Conservation (phyloP, 768 basidiomycete species). For the Mycena sanguinolenta region DNA sequence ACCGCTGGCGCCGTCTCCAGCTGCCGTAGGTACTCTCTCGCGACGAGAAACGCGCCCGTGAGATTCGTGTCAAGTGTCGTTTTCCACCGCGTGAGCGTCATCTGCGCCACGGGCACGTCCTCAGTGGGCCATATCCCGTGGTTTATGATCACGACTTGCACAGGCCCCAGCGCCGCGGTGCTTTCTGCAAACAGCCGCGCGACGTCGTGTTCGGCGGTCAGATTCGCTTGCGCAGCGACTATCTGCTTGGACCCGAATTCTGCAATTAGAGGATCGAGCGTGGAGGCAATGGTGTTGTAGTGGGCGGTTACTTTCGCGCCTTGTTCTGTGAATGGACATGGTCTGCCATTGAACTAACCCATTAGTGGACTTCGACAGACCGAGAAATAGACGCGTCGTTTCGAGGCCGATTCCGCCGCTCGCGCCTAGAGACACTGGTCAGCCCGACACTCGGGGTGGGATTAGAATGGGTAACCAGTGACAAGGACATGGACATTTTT, state of each 20-base stretch:
- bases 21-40: slow-evolving; percentile 69
- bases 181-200: slow-evolving; percentile 61
- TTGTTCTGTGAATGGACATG: slow-evolving; percentile 60
- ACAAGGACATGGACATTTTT: slow-evolving; percentile 75
- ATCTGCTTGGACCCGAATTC: slow-evolving; percentile 51
- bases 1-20: slow-evolving; percentile 55
- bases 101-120: slow-evolving; percentile 65
- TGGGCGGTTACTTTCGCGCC: slow-evolving; percentile 81
- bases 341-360: neutral
- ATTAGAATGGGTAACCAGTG: slow-evolving; percentile 59
- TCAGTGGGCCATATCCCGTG: slow-evolving; percentile 66
- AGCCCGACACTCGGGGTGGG: neutral
- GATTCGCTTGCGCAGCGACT: slow-evolving; percentile 66
- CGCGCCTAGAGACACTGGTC: slow-evolving; percentile 64
- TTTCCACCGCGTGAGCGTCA: slow-evolving; percentile 76
- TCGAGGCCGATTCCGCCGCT: slow-evolving; percentile 83
- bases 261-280: slow-evolving; percentile 56
- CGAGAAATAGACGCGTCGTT: slow-evolving; percentile 67
- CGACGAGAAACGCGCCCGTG: slow-evolving; percentile 76
- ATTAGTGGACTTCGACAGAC: slow-evolving; percentile 47
- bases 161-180: slow-evolving; percentile 57
- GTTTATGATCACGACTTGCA: slow-evolving; percentile 72
- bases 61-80: slow-evolving; percentile 72
- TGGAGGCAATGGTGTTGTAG: slow-evolving; percentile 66
- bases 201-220: slow-evolving; percentile 70